Percentiles rank a stretch among this genome's conserved stretches.
Conservation (phyloP, 78 protist species). For the Guillardia theta region DNA sequence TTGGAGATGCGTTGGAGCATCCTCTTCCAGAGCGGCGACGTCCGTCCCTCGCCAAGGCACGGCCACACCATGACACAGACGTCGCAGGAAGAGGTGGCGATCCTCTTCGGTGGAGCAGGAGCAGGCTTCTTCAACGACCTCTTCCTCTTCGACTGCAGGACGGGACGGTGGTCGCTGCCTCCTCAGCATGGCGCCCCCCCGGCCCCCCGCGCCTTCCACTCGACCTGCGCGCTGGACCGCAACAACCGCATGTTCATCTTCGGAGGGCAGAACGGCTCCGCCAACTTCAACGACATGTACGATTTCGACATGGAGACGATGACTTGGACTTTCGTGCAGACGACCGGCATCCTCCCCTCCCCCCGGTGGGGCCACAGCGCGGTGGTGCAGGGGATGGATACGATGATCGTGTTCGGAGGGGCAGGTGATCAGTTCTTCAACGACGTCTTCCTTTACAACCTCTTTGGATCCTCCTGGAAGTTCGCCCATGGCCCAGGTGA, state of each 20-base stretch:
- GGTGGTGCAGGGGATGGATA: neutral
- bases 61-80: constrained; percentile 5
- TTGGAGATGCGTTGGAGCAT: neutral
- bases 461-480: neutral
- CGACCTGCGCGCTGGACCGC: neutral
- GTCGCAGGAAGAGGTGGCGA: neutral
- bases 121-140: constrained; percentile 9
- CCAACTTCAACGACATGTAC: neutral
- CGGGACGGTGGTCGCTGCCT: neutral
- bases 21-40: neutral
- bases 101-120: neutral
- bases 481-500: neutral
- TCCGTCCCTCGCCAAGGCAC: neutral
- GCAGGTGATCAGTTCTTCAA: neutral
- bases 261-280: constrained; percentile 1
- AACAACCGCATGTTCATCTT: neutral
- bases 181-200: neutral
- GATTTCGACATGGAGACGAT: neutral
- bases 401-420: neutral
- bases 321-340: neutral
- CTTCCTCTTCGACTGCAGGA: neutral
- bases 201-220: neutral
- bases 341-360: neutral
- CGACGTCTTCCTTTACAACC: neutral
- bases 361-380: neutral